Conservation (phyloP, 164 flowering plant genomes). For the Tinospora cordifolia region DNA sequence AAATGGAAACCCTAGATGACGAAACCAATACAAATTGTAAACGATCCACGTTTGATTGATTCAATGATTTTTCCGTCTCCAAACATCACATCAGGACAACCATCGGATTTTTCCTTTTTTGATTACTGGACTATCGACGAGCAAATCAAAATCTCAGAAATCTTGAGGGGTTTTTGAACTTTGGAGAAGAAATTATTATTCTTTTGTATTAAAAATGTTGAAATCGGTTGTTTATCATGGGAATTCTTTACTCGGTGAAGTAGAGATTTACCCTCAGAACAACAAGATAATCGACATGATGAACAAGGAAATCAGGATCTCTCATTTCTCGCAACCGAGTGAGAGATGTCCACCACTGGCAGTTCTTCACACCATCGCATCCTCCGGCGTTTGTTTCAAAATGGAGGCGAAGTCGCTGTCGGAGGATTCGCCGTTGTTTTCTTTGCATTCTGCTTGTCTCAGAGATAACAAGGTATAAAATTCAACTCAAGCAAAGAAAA, state of each 20-base stretch:
- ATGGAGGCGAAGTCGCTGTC: conserved; percentile 53
- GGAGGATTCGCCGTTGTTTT: conserved; percentile 47
- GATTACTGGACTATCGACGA: conserved; percentile 1
- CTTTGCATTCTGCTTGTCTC: conserved; percentile 78
- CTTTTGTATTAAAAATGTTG: conserved; percentile 31
- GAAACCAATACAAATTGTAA: conserved; percentile 15
- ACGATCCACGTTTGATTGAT: background rate
- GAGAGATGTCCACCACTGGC: conserved; percentile 98
- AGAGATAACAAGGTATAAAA: conserved; percentile 85
- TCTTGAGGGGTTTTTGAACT: background rate
- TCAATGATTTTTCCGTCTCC: background rate
- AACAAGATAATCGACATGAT: conserved; percentile 28
- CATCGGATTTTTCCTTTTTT: conserved; percentile 1
- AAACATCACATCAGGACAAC: conserved; percentile 1
- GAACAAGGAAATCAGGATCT: conserved; percentile 61
- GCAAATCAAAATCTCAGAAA: conserved; percentile 7
- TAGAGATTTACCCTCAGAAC: conserved; percentile 49
- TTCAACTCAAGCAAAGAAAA: conserved; percentile 2
- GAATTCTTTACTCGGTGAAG: conserved; percentile 74
- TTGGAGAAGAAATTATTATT: conserved; percentile 8
- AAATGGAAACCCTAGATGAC: conserved; percentile 15
- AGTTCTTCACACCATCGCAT: conserved; percentile 72
- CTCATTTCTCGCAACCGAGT: conserved; percentile 63
- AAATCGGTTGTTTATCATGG: conserved; percentile 64
- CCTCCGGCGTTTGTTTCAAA: conserved; percentile 74